phyloP scores from a whole-genome alignment of 1,284 basidiomycete species.

The Pseudozyma sp. region DNA sequence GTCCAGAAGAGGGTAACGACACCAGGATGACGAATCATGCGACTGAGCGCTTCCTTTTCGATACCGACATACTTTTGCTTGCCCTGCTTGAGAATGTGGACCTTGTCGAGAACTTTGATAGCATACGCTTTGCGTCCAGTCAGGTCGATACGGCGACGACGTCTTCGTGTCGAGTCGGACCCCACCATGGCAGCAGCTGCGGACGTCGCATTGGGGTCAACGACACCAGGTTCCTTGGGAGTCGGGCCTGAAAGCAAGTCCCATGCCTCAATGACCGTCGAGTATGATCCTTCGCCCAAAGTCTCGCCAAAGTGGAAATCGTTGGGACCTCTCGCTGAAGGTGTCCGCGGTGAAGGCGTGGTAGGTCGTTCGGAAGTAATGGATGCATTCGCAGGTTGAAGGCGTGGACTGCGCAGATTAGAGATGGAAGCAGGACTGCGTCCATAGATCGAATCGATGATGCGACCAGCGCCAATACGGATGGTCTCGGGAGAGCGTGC shows the following conservation, averaged over 20 bases:
- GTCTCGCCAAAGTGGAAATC: constrained; percentile 68
- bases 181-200: constrained; percentile 55
- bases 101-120: constrained; percentile 68
- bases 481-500: constrained; percentile 49
- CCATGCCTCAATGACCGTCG: constrained; percentile 67
- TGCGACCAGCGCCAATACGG: constrained; percentile 22
- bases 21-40: constrained; percentile 62
- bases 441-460: constrained; percentile 43
- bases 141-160: constrained; percentile 30
- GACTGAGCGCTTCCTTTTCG: constrained; percentile 67
- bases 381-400: constrained; percentile 20
- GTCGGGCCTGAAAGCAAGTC: constrained; percentile 51
- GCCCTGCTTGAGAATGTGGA: constrained; percentile 68
- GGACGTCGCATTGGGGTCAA: constrained; percentile 38
- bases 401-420: constrained; percentile 33
- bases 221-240: constrained; percentile 35
- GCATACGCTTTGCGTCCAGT: constrained; percentile 58
- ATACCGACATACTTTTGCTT: constrained; percentile 68
- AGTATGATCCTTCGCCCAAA: constrained; percentile 67
- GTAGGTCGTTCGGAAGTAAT: constrained; percentile 17
- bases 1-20: constrained; percentile 67
- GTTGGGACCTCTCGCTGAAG: constrained; percentile 48
- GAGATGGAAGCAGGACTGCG: constrained; percentile 39
- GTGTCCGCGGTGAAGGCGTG: constrained; percentile 20
- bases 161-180: constrained; percentile 22